Evolutionary conservation across 2,329 filamentous ascomycete species (phyloP).

Genomic region (Neospermospora avenae): DNA sequence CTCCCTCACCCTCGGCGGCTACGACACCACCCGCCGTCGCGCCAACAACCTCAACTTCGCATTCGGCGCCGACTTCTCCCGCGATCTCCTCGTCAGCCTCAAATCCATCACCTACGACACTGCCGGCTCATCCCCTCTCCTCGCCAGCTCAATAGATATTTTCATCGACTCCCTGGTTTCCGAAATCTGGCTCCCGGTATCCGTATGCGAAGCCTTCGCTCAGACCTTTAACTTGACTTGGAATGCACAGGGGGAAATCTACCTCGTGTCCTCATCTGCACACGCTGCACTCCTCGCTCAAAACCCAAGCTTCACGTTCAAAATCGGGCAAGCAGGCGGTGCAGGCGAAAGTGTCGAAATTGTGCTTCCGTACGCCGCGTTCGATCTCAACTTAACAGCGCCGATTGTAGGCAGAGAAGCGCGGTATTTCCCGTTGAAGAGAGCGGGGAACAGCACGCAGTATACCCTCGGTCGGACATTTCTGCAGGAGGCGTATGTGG

Average conservation of each 20-base stretch:
- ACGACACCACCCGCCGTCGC: background rate
- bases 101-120: constrained; percentile 2
- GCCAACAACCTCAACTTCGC: constrained; percentile 1
- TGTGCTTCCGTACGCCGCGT: constrained; percentile 36
- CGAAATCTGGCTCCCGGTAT: constrained; percentile 38
- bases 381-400: constrained; percentile 37
- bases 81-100: background rate
- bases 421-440: constrained; percentile 38
- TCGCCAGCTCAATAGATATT: constrained; percentile 28
- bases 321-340: constrained; percentile 29
- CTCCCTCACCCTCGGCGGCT: constrained; percentile 1
- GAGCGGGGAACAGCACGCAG: constrained; percentile 34
- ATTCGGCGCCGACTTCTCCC: constrained; percentile 2
- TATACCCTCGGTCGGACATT: constrained; percentile 40
- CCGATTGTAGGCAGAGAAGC: constrained; percentile 30
- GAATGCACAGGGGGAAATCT: constrained; percentile 36
- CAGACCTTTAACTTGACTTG: constrained; percentile 36
- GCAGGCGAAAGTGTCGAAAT: constrained; percentile 32
- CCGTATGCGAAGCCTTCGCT: constrained; percentile 37
- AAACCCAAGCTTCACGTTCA: constrained; percentile 37
- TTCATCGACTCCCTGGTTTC: constrained; percentile 39
- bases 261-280: constrained; percentile 32
- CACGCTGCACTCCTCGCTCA: constrained; percentile 26
- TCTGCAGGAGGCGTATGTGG: constrained; percentile 40
- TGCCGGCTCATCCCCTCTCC: constrained; percentile 12